A percentile compares a stretch with the other conserved stretches of the same genome.
Evolutionary conservation across 805 yeast species (phyloP).

Genomic region (Saccharomycopsis synnaedendra): DNA sequence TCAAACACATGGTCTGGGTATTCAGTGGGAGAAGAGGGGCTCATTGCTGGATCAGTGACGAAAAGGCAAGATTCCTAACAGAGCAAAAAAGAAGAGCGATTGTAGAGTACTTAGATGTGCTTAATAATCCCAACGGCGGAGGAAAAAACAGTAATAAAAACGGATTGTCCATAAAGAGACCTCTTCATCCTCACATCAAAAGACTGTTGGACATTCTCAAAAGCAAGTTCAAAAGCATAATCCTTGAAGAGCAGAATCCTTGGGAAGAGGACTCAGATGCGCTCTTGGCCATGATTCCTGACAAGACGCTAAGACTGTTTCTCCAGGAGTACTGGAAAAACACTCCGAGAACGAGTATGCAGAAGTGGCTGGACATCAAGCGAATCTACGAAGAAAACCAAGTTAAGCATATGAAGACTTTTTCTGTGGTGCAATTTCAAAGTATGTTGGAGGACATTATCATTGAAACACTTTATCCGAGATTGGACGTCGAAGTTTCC

Average conservation of each 20-base stretch:
- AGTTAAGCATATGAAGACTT: slow-evolving; percentile 19
- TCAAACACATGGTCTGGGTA: slow-evolving; percentile 80
- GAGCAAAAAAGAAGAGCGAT: slow-evolving; percentile 70
- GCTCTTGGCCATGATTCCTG: slow-evolving; percentile 52
- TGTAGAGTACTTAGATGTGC: slow-evolving; percentile 73
- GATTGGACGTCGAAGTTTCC: slow-evolving; percentile 89
- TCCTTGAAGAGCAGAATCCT: slow-evolving; percentile 78
- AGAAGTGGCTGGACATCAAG: slow-evolving; percentile 76
- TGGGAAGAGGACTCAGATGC: slow-evolving; percentile 54
- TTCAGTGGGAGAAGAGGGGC: slow-evolving; percentile 98
- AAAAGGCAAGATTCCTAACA: slow-evolving; percentile 60
- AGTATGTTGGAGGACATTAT: slow-evolving; percentile 78
- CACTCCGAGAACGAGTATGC: slow-evolving; percentile 39
- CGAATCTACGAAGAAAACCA: slow-evolving; percentile 27
- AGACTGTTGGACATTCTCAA: slow-evolving; percentile 63
- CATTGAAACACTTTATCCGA: slow-evolving; percentile 73
- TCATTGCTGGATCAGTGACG: slow-evolving; percentile 95
- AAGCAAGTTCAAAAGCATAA: slow-evolving; percentile 48
- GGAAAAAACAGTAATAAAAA: slow-evolving; percentile 37
- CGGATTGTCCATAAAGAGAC: slow-evolving; percentile 50
- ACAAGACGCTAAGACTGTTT: slow-evolving; percentile 39
- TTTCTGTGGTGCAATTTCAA: slow-evolving; percentile 37
- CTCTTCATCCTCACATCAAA: slow-evolving; percentile 80
- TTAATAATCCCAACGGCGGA: slow-evolving; percentile 27
- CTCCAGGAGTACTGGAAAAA: slow-evolving; percentile 49